Evolutionary conservation across 164 flowering plant genomes (phyloP).

Genomic region (grape (Vitis vinifera)): ASM3070453v1 NC_081811.1:9876001-9876500

Average conservation of each 20-base stretch:
- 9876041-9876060: constrained; percentile 78
- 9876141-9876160: constrained; percentile 69
- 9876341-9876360: constrained; percentile 53
- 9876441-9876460: constrained; percentile 85
- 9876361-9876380: constrained; percentile 78
- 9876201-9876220: constrained; percentile 67
- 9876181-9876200: constrained; percentile 95
- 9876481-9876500: constrained; percentile 53
- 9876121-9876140: constrained; percentile 79
- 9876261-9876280: constrained; percentile 75
- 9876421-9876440: constrained; percentile 51
- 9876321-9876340: constrained; percentile 75
- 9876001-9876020: constrained; percentile 87
- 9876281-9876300: constrained; percentile 53
- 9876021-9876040: constrained; percentile 75
- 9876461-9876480: constrained; percentile 80
- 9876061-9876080: constrained; percentile 69
- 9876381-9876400: constrained; percentile 59
- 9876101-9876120: constrained; percentile 83
- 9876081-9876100: constrained; percentile 62
- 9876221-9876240: constrained; percentile 63
- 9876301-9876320: constrained; percentile 78
- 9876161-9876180: constrained; percentile 57
- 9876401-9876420: constrained; percentile 57
- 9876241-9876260: constrained; percentile 69